Percentiles rank a stretch among this genome's conserved stretches.
Conservation (phyloP, 2,329 filamentous ascomycete genomes). For the Chalaropsis ovoidea region DNA sequence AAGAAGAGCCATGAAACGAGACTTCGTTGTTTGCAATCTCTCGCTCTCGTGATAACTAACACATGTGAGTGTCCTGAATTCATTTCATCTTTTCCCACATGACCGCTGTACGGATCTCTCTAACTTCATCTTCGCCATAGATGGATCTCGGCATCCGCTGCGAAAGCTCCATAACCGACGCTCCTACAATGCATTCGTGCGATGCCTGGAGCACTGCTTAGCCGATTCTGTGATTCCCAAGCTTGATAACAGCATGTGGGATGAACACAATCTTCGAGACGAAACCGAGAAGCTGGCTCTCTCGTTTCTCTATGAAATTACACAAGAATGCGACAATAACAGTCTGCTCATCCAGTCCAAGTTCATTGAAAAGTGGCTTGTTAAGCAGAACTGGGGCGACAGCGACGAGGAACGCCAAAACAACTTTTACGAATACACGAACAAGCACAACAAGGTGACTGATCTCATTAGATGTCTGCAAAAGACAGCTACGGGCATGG, state of each 20-base stretch:
- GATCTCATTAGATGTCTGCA: slow-evolving; percentile 44
- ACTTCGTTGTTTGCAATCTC: slow-evolving; percentile 46
- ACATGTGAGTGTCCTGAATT: slow-evolving; percentile 27
- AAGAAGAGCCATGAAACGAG: slow-evolving; percentile 49
- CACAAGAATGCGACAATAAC: slow-evolving; percentile 42
- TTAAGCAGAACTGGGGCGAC: slow-evolving; percentile 58
- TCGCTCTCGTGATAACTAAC: slow-evolving; percentile 44
- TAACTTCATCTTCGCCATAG: slow-evolving; percentile 26
- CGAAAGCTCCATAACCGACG: slow-evolving; percentile 39
- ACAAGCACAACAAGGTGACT: slow-evolving; percentile 35
- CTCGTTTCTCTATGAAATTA: slow-evolving; percentile 47
- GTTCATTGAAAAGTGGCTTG: slow-evolving; percentile 65
- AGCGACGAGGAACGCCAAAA: slow-evolving; percentile 42
- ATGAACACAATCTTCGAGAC: slow-evolving; percentile 54
- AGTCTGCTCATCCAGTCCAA: slow-evolving; percentile 50
- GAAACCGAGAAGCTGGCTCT: slow-evolving; percentile 52
- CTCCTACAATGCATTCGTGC: slow-evolving; percentile 49
- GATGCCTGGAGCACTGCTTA: slow-evolving; percentile 48
- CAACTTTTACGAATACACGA: slow-evolving; percentile 46
- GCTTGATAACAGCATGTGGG: slow-evolving; percentile 48
- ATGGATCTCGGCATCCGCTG: slow-evolving; percentile 34
- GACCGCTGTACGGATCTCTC: not conserved
- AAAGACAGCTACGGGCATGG: slow-evolving; percentile 42
- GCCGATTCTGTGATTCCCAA: slow-evolving; percentile 41
- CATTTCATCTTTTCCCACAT: not conserved